Evolutionary conservation across 73 alveolate genomes (phyloP).

Genomic region (Paramecium bursaria): DNA sequence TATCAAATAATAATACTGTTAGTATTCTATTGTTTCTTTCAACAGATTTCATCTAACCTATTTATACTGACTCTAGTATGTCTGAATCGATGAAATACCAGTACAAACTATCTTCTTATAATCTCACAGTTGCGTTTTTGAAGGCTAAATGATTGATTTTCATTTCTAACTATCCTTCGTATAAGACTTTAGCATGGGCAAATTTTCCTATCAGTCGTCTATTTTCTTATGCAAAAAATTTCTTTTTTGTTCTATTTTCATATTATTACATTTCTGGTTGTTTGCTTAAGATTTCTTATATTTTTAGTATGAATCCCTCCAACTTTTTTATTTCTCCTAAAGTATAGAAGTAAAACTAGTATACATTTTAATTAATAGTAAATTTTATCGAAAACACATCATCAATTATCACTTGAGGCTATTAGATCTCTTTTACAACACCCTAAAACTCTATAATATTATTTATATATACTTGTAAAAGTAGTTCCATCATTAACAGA

Average conservation of each 20-base stretch:
- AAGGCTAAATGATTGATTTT: constrained; percentile 1
- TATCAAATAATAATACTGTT: too few species aligned
- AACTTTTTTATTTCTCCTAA: constrained; percentile 7
- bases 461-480: background rate
- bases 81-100: constrained; percentile 40
- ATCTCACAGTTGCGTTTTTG: constrained; percentile 11
- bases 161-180: constrained; percentile 7
- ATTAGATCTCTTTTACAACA: background rate
- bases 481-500: background rate
- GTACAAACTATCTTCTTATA: constrained; percentile 3
- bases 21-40: too few species aligned
- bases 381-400: background rate
- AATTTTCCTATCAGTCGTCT: background rate
- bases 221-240: background rate
- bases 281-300: too few species aligned
- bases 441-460: background rate
- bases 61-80: too few species aligned
- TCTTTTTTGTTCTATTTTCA: constrained; percentile 8
- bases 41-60: too few species aligned
- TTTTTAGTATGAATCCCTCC: background rate
- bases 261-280: constrained; percentile 19
- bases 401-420: background rate
- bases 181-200: background rate
- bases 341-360: background rate
- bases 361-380: background rate